Evolutionary conservation across 371 early-diverging fungal species (phyloP).

Genomic region (Phascolomyces articulosus): DNA sequence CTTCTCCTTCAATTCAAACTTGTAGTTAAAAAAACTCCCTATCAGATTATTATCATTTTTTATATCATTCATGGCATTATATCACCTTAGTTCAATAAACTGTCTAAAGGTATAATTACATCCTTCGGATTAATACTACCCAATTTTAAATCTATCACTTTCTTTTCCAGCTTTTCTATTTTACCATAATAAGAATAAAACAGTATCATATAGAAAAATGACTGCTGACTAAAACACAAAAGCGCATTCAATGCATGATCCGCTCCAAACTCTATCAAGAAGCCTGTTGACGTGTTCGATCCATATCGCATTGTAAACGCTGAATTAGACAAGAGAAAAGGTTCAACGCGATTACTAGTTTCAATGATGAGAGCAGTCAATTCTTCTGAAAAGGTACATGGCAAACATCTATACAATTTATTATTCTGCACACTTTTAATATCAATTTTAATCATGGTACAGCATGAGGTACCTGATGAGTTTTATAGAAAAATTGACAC

Average conservation of each 20-base stretch:
- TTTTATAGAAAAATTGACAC: neutral
- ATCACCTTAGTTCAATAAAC: too few species aligned
- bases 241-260: neutral
- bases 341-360: neutral
- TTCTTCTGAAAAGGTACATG: neutral
- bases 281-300: neutral
- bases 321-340: neutral
- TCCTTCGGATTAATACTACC: too few species aligned
- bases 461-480: conserved; percentile 1
- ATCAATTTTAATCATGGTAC: neutral
- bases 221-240: neutral
- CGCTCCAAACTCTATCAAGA: neutral
- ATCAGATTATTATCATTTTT: too few species aligned
- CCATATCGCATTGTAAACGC: neutral
- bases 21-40: neutral
- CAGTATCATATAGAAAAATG: neutral
- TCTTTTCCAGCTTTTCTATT: too few species aligned
- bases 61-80: too few species aligned
- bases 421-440: neutral
- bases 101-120: too few species aligned
- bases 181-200: neutral
- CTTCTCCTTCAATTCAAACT: neutral
- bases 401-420: neutral
- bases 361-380: neutral
- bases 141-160: too few species aligned